Evolutionary conservation across 208 protist species (phyloP).

Genomic region (Leishmania braziliensis): DNA sequence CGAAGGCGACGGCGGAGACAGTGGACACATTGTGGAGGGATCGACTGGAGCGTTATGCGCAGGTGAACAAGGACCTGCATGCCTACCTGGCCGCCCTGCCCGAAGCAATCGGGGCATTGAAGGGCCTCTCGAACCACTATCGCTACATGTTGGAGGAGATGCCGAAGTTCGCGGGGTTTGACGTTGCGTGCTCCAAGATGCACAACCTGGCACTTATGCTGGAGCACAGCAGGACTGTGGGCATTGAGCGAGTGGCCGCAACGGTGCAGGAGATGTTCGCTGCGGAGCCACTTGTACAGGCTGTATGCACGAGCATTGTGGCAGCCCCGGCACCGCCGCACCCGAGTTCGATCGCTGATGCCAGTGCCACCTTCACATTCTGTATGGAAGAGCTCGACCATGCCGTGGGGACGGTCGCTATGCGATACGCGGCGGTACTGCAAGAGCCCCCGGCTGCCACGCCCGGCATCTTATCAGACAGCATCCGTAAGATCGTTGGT

Average conservation of each 20-base stretch:
- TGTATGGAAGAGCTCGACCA: slow-evolving; percentile 75
- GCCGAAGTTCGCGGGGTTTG: slow-evolving; percentile 77
- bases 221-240: slow-evolving; percentile 50
- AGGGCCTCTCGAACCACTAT: slow-evolving; percentile 81
- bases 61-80: slow-evolving; percentile 66
- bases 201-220: slow-evolving; percentile 79
- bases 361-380: slow-evolving; percentile 67
- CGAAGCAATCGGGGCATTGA: slow-evolving; percentile 67
- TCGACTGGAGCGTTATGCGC: slow-evolving; percentile 65
- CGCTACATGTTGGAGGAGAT: slow-evolving; percentile 80
- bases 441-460: slow-evolving; percentile 15
- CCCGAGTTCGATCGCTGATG: slow-evolving; percentile 51
- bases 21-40: slow-evolving; percentile 78
- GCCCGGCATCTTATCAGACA: slow-evolving; percentile 51
- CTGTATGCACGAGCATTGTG: slow-evolving; percentile 60
- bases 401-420: slow-evolving; percentile 39
- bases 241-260: slow-evolving; percentile 49
- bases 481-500: slow-evolving; percentile 32
- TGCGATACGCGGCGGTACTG: slow-evolving; percentile 16
- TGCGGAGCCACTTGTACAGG: slow-evolving; percentile 64
- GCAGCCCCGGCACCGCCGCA: slow-evolving; percentile 22
- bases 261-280: slow-evolving; percentile 67
- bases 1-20: slow-evolving; percentile 44
- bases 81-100: slow-evolving; percentile 72
- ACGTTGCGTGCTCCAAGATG: slow-evolving; percentile 79